Evolutionary conservation across 2,329 filamentous ascomycete species (phyloP).

Genomic region (Alternaria consortialis): DNA sequence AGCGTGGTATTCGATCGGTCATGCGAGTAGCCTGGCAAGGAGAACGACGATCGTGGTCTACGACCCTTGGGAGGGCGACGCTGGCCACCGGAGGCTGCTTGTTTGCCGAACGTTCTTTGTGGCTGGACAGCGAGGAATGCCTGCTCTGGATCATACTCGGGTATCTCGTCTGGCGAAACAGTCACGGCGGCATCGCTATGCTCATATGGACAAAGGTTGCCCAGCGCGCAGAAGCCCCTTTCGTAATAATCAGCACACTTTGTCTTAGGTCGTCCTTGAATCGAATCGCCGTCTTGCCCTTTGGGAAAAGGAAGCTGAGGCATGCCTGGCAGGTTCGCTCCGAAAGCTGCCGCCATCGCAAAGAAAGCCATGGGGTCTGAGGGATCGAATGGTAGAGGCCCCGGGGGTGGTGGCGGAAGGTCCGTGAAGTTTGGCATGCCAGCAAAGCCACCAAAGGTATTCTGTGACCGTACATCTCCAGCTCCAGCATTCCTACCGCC

Average conservation of each 20-base stretch:
- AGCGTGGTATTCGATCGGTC: conserved; percentile 73
- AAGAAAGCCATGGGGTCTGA: conserved; percentile 70
- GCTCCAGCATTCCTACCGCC: conserved; percentile 24
- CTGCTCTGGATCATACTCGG: conserved; percentile 69
- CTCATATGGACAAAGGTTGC: conserved; percentile 73
- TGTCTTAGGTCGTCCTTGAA: conserved; percentile 43
- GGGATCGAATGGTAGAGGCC: conserved; percentile 65
- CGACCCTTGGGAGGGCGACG: conserved; percentile 29
- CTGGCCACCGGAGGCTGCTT: conserved; percentile 29
- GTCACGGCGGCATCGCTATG: conserved; percentile 62
- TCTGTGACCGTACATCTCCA: conserved; percentile 17
- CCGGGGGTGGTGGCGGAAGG: conserved; percentile 54
- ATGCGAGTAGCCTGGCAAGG: conserved; percentile 68
- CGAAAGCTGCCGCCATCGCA: conserved; percentile 64
- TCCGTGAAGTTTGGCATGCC: conserved; percentile 26
- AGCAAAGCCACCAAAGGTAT: conserved; percentile 14
- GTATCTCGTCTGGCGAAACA: conserved; percentile 21
- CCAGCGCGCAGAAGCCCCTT: conserved; percentile 75
- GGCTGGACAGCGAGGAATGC: conserved; percentile 50
- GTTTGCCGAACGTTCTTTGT: conserved; percentile 6
- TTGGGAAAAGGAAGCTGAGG: conserved; percentile 38
- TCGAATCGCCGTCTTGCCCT: conserved; percentile 45
- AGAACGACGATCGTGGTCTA: conserved; percentile 63
- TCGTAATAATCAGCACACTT: conserved; percentile 76
- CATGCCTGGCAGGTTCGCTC: conserved; percentile 54